Evolutionary conservation across 2,329 filamentous ascomycete genomes (phyloP), one percentile per base, ranked within the genome.

Genomic region (Talaromyces sp.): DNA sequence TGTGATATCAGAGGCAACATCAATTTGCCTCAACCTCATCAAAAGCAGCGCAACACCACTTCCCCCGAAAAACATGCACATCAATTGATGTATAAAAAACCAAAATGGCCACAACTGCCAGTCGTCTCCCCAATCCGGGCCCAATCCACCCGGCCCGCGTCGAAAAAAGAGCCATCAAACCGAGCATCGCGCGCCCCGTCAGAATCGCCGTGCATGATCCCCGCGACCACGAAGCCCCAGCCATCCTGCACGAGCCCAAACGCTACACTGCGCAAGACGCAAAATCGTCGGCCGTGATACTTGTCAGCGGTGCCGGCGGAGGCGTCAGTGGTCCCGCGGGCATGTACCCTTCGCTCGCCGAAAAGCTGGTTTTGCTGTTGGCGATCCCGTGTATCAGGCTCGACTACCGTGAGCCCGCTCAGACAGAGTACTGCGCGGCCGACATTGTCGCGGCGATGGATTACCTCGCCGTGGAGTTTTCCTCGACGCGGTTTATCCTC

Each of bases 361-460:
- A 76, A 58, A 80, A 80, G 64, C 65, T 80, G 13, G 72, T 75
- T 24, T 59, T 79, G 21, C 59, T 69, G n/a, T 60, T 68, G 6
- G 73, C 70, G 29, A 70, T 80, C 58, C 76, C 75, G 1, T 70
- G 68, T n/a, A 64, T 79, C 41, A 70, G 76, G 6, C 70, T 80
- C 9, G 77, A 79, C 64, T 79, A 78, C 64, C 71, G 74, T 21
- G 68, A 68, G 50, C 73, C 75, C 1, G 75, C 73, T 0, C 62
- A 67, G 13, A 74, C 67, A 35, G 64, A 66, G 8, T 71, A 71
- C 59, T 79, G 77, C 65, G 67, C 71, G 3, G 60, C 66, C 8
- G 77, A 80, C 61, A 70, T 76, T 0, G 54, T 66, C 9, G 71
- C 75, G 10, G 71, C 70, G 4, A 74, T 79, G 70, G 63, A 71